phyloP scores from a whole-genome alignment of 371 early-diverging fungal genomes.

The Mucor irregularis region DNA sequence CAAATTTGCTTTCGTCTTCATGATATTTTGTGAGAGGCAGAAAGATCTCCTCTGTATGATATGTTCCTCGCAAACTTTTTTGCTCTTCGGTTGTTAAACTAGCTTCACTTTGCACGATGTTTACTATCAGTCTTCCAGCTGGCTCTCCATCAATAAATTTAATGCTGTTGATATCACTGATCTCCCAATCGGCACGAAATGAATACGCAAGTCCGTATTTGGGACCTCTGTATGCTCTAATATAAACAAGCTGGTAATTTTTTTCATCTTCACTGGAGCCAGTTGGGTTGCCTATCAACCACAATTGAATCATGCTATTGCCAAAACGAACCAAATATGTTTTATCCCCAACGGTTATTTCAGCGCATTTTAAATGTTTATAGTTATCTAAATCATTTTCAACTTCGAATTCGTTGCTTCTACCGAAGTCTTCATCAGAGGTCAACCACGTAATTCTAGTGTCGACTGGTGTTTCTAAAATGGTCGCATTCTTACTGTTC shows the following conservation, averaged over 20 bases:
- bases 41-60: conserved; percentile 5
- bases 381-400: neutral
- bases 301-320: conserved; percentile 1
- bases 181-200: neutral
- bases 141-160: neutral
- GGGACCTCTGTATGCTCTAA: conserved; percentile 2
- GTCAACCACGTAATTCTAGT: too few species aligned
- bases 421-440: neutral
- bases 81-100: neutral
- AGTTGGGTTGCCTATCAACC: neutral
- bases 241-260: conserved; percentile 2
- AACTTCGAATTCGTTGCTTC: neutral
- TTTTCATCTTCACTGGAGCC: neutral
- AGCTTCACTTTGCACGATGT: neutral
- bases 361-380: neutral
- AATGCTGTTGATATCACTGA: neutral
- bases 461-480: too few species aligned
- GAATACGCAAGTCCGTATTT: neutral
- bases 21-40: neutral
- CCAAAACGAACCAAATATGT: conserved; percentile 12
- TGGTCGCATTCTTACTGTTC: too few species aligned
- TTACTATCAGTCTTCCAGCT: neutral
- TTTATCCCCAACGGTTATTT: neutral
- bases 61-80: too few species aligned
- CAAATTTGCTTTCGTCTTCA: neutral